Evolutionary conservation across 768 basidiomycete species (phyloP).

Genomic region (Tephrocybe sp.): DNA sequence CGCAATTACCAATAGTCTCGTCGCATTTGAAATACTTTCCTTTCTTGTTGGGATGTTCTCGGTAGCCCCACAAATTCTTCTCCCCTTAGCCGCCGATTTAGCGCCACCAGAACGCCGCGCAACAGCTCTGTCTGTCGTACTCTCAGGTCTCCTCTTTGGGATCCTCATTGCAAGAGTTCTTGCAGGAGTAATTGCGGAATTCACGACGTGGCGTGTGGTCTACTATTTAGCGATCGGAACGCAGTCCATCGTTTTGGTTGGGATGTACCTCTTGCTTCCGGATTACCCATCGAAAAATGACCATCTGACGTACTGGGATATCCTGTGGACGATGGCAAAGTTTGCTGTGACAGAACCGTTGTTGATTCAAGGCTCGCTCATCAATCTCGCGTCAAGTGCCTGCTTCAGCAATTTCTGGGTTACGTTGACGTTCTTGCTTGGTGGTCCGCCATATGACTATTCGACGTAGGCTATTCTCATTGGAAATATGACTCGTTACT

Average conservation of each 20-base stretch:
- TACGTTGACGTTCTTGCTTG: conserved; percentile 78
- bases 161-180: conserved; percentile 73
- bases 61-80: conserved; percentile 78
- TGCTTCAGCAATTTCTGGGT: conserved; percentile 66
- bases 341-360: conserved; percentile 76
- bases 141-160: conserved; percentile 67
- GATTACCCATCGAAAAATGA: conserved; percentile 80
- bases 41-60: conserved; percentile 70
- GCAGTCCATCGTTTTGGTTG: conserved; percentile 54
- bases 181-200: conserved; percentile 73
- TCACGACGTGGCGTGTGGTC: conserved; percentile 66
- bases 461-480: conserved; percentile 49
- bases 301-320: conserved; percentile 61
- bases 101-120: conserved; percentile 73
- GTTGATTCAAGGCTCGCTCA: conserved; percentile 63
- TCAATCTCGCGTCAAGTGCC: conserved; percentile 61
- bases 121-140: conserved; percentile 71
- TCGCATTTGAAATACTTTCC: conserved; percentile 61
- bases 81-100: conserved; percentile 77
- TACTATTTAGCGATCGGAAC: conserved; percentile 78
- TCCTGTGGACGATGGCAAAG: conserved; percentile 75
- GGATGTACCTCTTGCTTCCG: conserved; percentile 67
- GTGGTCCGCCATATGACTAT: conserved; percentile 71
- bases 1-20: conserved; percentile 55
- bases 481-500: background rate